A percentile compares a stretch with the other conserved stretches of the same genome.
These are phyloP conservation scores for Leccinum variicolor DNA, from an alignment of 768 basidiomycete species.

Conservation along the genomic window DNA sequence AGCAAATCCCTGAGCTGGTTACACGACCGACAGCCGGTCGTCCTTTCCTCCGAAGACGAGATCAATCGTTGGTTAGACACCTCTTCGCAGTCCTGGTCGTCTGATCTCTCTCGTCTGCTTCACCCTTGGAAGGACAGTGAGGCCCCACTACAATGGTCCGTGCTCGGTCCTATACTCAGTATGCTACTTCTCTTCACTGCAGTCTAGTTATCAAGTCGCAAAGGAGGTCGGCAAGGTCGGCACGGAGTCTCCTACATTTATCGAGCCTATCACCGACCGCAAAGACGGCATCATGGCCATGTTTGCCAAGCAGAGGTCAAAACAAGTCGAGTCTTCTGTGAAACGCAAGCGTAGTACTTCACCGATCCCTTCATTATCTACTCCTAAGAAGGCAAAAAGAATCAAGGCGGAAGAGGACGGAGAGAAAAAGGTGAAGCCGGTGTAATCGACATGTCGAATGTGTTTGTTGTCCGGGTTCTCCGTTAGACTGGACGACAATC, in stretches of 20 bases:
- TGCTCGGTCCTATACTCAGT: neutral
- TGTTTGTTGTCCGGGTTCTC: neutral
- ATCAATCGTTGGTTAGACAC: slow-evolving; percentile 80
- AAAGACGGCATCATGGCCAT: slow-evolving; percentile 86
- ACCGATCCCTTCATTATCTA: slow-evolving; percentile 5
- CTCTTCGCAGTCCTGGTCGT: slow-evolving; percentile 59
- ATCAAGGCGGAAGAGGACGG: slow-evolving; percentile 12
- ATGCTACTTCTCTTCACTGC: neutral
- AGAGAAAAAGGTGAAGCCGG: slow-evolving; percentile 15
- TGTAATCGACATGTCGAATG: neutral
- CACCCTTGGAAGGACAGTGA: slow-evolving; percentile 51
- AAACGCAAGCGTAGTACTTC: slow-evolving; percentile 31
- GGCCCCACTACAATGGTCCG: slow-evolving; percentile 67
- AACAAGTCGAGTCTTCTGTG: slow-evolving; percentile 9
- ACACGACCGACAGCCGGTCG: slow-evolving; percentile 88
- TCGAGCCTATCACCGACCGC: slow-evolving; percentile 73
- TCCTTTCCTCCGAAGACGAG: slow-evolving; percentile 61
- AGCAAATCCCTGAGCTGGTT: slow-evolving; percentile 74
- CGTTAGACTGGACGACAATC: neutral
- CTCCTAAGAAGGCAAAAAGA: neutral
- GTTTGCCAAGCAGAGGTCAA: slow-evolving; percentile 62
- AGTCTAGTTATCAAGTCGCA: slow-evolving; percentile 79
- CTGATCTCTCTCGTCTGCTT: slow-evolving; percentile 56
- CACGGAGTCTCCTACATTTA: slow-evolving; percentile 74
- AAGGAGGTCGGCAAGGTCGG: slow-evolving; percentile 89